Evolutionary conservation across 1,139 yeast genomes (phyloP).

Genomic region (Suhomyces choctaworum): DNA sequence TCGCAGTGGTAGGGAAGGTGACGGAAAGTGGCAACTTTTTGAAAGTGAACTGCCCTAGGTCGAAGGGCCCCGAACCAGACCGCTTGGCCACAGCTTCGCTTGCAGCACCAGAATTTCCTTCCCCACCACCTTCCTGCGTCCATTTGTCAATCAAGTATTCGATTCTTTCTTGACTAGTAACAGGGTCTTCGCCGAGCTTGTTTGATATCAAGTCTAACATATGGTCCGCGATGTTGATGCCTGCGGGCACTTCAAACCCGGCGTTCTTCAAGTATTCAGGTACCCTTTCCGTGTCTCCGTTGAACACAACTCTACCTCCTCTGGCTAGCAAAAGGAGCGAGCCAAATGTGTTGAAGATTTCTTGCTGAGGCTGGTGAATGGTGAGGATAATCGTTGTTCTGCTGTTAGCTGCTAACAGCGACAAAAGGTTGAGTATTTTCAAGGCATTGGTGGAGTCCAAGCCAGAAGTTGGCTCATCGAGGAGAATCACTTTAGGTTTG

Average conservation of each 20-base stretch:
- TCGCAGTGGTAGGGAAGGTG: constrained; percentile 18
- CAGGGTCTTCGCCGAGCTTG: constrained; percentile 15
- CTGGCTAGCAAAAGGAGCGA: constrained; percentile 24
- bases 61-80: too few relatives aligned
- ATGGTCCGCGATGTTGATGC: constrained; percentile 21
- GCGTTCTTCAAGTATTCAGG: constrained; percentile 15
- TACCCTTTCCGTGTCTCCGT: constrained; percentile 19
- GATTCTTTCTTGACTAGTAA: constrained; percentile 16
- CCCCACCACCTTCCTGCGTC: constrained; percentile 5
- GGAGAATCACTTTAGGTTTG: constrained; percentile 25
- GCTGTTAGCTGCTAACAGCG: constrained; percentile 17
- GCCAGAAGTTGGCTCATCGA: constrained; percentile 31
- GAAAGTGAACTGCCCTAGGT: constrained; percentile 22
- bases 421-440: constrained; percentile 19
- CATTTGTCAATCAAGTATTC: constrained; percentile 17
- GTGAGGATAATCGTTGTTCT: constrained; percentile 27
- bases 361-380: constrained; percentile 28
- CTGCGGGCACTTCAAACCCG: constrained; percentile 18
- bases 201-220: constrained; percentile 21
- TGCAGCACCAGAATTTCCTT: not conserved
- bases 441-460: constrained; percentile 26
- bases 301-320: constrained; percentile 24
- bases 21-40: constrained; percentile 22
- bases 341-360: constrained; percentile 23
- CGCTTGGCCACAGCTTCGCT: not conserved